Conservation (phyloP, 2,329 filamentous ascomycete species). For the Diaporthe sp. region DNA sequence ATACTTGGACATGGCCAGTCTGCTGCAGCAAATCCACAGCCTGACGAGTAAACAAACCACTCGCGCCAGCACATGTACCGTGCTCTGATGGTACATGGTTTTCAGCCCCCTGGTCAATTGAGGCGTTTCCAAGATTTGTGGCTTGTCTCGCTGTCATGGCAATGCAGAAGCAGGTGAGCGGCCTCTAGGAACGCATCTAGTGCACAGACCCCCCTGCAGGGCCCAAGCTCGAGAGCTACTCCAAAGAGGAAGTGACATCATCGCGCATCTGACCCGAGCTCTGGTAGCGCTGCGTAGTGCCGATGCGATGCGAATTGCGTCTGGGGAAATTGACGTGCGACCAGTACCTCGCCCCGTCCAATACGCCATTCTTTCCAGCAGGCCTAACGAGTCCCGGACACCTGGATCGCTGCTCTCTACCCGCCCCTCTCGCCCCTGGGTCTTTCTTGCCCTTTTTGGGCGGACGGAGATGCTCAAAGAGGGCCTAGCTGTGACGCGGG, state of each 20-base stretch:
- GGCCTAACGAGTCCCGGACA: background rate
- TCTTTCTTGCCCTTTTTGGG: background rate
- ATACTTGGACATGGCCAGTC: background rate
- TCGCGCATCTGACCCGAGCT: constrained; percentile 30
- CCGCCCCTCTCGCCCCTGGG: background rate
- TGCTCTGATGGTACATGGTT: background rate
- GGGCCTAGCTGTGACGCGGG: constrained; percentile 13
- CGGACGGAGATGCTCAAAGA: background rate
- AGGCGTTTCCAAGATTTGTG: constrained; percentile 31
- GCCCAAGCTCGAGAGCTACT: background rate
- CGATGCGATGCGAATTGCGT: constrained; percentile 20
- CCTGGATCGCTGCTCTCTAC: background rate
- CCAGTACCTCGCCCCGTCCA: background rate
- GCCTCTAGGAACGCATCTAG: background rate
- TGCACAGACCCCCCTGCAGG: constrained; percentile 5
- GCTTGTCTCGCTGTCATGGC: background rate
- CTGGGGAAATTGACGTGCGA: constrained; percentile 17
- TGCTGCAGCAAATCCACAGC: background rate
- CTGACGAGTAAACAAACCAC: constrained; percentile 6
- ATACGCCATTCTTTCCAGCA: background rate
- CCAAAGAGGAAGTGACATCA: constrained; percentile 35
- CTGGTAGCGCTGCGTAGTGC: background rate
- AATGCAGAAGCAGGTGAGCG: background rate
- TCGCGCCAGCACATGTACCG: background rate
- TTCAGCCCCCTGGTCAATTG: background rate